Percentiles rank a stretch among this genome's conserved stretches.
Evolutionary conservation across 306 rosid genomes (phyloP).

Genomic region (Sechiopsis laciniata): DNA sequence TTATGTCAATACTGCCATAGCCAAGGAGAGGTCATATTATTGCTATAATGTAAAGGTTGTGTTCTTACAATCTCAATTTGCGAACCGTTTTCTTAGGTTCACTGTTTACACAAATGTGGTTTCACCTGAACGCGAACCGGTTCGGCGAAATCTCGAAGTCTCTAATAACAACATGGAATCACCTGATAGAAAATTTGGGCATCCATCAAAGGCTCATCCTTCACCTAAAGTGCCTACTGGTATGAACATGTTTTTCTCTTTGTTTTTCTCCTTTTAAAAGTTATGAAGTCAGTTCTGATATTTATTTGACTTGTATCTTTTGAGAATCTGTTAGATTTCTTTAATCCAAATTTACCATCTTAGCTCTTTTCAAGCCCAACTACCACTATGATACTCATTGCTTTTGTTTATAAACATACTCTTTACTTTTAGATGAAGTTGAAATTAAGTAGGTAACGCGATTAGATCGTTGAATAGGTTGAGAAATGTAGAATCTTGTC

Average conservation of each 20-base stretch:
- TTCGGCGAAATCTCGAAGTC: constrained; percentile 35
- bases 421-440: too few relatives aligned
- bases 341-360: background rate
- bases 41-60: background rate
- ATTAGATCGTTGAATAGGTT: too few relatives aligned
- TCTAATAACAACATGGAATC: constrained; percentile 30
- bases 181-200: constrained; percentile 39
- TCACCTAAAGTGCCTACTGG: constrained; percentile 86
- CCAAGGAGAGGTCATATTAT: constrained; percentile 1
- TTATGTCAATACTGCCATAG: background rate
- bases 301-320: background rate
- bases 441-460: too few relatives aligned
- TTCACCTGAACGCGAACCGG: constrained; percentile 42
- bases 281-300: background rate
- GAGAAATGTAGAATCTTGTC: too few relatives aligned
- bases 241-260: constrained; percentile 25
- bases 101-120: constrained; percentile 59
- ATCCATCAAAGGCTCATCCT: constrained; percentile 57
- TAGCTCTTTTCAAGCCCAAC: background rate
- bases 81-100: constrained; percentile 42
- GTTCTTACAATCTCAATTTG: constrained; percentile 11
- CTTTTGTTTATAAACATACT: background rate
- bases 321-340: background rate
- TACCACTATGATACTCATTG: background rate
- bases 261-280: background rate